phyloP scores from a whole-genome alignment of 805 yeast genomes.

The Candida nemodendra region DNA sequence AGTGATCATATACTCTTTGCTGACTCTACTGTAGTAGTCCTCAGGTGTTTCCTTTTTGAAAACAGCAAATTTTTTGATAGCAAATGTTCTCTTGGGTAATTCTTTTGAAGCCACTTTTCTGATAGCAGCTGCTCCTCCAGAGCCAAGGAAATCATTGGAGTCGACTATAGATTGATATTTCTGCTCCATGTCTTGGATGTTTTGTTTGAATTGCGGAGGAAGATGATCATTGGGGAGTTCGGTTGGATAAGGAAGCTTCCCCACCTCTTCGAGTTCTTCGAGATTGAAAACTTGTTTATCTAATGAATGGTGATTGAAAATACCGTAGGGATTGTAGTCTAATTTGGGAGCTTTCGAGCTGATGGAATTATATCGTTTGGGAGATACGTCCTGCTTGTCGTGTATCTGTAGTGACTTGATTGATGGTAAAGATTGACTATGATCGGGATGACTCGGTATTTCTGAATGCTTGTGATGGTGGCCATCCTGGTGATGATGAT shows the following conservation, averaged over 20 bases:
- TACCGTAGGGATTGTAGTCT: constrained; percentile 64
- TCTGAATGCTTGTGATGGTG: background rate
- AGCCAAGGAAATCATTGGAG: constrained; percentile 47
- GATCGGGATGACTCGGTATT: background rate
- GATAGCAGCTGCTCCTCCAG: constrained; percentile 73
- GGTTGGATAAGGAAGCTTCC: constrained; percentile 57
- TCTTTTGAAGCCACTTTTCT: constrained; percentile 41
- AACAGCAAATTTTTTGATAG: constrained; percentile 63
- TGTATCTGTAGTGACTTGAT: background rate
- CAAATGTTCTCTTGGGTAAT: constrained; percentile 45
- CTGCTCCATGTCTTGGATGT: constrained; percentile 47
- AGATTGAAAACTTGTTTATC: constrained; percentile 28
- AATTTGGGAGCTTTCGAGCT: constrained; percentile 31
- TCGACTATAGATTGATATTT: constrained; percentile 48
- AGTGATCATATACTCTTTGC: constrained; percentile 63
- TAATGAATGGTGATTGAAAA: constrained; percentile 35
- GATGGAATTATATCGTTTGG: background rate
- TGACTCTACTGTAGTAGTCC: constrained; percentile 62
- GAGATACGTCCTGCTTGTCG: background rate
- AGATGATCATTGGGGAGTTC: constrained; percentile 63
- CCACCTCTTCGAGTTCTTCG: constrained; percentile 24
- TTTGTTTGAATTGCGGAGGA: constrained; percentile 53
- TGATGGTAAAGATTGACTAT: constrained; percentile 8
- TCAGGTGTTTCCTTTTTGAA: constrained; percentile 58
- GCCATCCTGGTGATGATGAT: too few relatives aligned